These are phyloP conservation scores for Centaurea solstitialis DNA, from an alignment of 129 eudicot genomes.

Conservation along the genomic window DNA sequence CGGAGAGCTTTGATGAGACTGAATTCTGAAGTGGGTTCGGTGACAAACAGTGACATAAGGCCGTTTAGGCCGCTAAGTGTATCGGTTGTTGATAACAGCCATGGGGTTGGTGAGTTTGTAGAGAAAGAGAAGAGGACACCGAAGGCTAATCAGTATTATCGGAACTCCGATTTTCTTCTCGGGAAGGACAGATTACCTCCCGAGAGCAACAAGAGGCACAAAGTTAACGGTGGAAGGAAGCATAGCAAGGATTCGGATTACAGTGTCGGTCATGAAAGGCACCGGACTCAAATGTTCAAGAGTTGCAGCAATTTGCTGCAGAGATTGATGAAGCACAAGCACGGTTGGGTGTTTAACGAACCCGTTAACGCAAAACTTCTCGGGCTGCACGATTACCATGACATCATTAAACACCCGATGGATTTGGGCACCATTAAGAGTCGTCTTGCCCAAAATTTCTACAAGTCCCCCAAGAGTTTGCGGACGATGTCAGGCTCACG, in stretches of 20 bases:
- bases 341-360: slow-evolving; percentile 89
- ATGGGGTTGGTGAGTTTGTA: slow-evolving; percentile 51
- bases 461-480: slow-evolving; percentile 85
- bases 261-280: slow-evolving; percentile 39
- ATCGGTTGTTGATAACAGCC: slow-evolving; percentile 55
- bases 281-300: slow-evolving; percentile 50
- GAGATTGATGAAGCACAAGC: slow-evolving; percentile 86
- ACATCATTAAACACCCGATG: slow-evolving; percentile 84
- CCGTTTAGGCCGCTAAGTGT: slow-evolving; percentile 62
- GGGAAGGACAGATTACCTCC: slow-evolving; percentile 85
- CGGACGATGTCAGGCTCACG: slow-evolving; percentile 90
- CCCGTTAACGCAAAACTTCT: slow-evolving; percentile 75
- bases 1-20: slow-evolving; percentile 47
- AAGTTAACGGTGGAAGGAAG: slow-evolving; percentile 60
- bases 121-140: slow-evolving; percentile 98
- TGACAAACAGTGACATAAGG: slow-evolving; percentile 40
- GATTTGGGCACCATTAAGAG: slow-evolving; percentile 89
- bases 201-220: slow-evolving; percentile 62
- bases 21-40: slow-evolving; percentile 63
- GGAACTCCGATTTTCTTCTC: slow-evolving; percentile 79
- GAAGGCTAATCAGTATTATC: slow-evolving; percentile 75
- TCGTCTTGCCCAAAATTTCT: slow-evolving; percentile 64
- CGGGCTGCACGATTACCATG: slow-evolving; percentile 81
- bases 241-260: slow-evolving; percentile 40
- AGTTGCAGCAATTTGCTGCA: slow-evolving; percentile 71